Conservation (phyloP, 139 green algal species). For the Volvox africanus region DNA sequence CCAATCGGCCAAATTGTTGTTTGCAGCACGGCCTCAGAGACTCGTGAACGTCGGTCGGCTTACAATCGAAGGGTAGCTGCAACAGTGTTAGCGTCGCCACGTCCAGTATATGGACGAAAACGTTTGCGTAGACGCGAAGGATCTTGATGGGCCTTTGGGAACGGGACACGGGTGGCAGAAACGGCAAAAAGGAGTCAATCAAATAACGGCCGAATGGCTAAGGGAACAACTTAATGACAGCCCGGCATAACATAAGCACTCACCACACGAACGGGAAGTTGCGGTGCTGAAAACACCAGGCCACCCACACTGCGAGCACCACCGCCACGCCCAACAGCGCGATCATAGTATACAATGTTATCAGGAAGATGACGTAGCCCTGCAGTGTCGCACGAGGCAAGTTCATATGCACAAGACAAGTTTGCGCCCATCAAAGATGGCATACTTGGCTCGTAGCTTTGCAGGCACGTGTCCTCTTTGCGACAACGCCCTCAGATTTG, state of each 20-base stretch:
- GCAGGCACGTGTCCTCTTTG: no score
- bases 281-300: constrained; percentile 66
- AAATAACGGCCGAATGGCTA: no score
- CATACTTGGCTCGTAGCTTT: no score
- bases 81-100: constrained; percentile 40
- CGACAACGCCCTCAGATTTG: no score
- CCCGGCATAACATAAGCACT: neutral
- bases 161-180: no score
- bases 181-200: no score
- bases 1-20: no score
- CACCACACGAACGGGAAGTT: constrained; percentile 65
- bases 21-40: no score
- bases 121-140: constrained; percentile 40
- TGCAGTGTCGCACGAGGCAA: neutral
- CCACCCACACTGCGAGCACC: constrained; percentile 57
- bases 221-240: no score
- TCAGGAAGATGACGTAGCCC: constrained; percentile 41
- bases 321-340: constrained; percentile 21
- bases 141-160: constrained; percentile 45
- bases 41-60: neutral
- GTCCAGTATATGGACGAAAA: constrained; percentile 39
- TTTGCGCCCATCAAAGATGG: no score
- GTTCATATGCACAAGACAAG: no score
- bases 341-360: constrained; percentile 18
- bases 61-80: constrained; percentile 47